Evolutionary conservation across 2,329 filamentous ascomycete genomes (phyloP).

Genomic region (Akanthomyces uredinophilus): DNA sequence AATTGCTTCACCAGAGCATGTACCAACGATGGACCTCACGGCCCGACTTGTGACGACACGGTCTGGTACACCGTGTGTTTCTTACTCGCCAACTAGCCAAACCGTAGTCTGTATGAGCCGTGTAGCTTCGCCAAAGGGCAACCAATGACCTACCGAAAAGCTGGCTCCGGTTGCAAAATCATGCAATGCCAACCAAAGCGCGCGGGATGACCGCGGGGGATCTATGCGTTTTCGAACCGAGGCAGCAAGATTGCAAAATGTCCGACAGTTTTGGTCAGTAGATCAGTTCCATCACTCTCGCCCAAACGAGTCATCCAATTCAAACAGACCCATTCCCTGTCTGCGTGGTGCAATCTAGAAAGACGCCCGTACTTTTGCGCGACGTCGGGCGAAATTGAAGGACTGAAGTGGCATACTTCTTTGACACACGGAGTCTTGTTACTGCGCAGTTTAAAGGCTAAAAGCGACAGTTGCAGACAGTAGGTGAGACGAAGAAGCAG

Average conservation of each 20-base stretch:
- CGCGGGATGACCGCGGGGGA: background rate
- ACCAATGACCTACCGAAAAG: no score
- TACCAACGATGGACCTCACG: background rate
- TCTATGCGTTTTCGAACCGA: background rate
- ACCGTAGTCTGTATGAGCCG: background rate
- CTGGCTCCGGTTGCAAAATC: background rate
- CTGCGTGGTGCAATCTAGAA: background rate
- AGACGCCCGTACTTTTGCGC: background rate
- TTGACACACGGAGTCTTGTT: background rate
- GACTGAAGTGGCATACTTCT: background rate
- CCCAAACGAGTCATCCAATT: background rate
- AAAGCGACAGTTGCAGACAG: background rate
- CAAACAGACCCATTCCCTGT: background rate
- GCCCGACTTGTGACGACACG: background rate
- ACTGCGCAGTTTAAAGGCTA: background rate
- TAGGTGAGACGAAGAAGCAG: no score
- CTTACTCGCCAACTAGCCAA: background rate
- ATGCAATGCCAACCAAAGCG: background rate
- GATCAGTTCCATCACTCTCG: background rate
- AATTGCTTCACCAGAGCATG: background rate
- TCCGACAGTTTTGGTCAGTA: background rate
- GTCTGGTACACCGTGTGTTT: background rate
- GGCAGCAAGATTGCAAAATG: background rate
- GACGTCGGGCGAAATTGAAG: constrained; percentile 9
- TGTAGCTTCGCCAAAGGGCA: background rate